Percentiles rank a stretch among this genome's conserved stretches.
phyloP scores from a whole-genome alignment of 2,329 filamentous ascomycete genomes.

The Fusarium chuoi region DNA sequence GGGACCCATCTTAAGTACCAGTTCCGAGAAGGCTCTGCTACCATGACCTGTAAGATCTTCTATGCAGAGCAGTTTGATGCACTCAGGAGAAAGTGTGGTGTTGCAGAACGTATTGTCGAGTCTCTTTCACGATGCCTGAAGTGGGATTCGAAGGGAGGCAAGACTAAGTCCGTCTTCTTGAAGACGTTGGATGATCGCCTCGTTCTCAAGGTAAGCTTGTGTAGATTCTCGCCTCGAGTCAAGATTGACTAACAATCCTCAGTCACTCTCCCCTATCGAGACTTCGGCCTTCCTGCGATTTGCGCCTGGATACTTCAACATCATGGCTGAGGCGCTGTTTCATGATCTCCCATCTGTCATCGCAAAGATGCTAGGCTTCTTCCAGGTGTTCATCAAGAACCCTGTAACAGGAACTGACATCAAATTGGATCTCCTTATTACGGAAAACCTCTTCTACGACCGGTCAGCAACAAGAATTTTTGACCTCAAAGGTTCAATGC shows the following conservation, averaged over 20 bases:
- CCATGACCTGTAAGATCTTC: conserved; percentile 98
- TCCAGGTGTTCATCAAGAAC: conserved; percentile 97
- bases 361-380: conserved; percentile 99
- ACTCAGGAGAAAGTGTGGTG: conserved; percentile 88
- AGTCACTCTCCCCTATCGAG: conserved; percentile 89
- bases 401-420: conserved; percentile 90
- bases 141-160: conserved; percentile 98
- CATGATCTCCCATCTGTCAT: conserved; percentile 96
- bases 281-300: conserved; percentile 95
- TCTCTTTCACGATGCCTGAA: conserved; percentile 95
- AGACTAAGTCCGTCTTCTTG: conserved; percentile 96
- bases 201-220: conserved; percentile 74
- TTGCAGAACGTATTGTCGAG: conserved; percentile 93
- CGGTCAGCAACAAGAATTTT: conserved; percentile 89
- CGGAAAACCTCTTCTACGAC: conserved; percentile 99
- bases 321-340: conserved; percentile 96
- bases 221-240: not conserved
- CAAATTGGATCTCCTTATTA: conserved; percentile 92
- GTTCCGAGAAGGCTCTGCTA: conserved; percentile 91
- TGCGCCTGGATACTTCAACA: conserved; percentile 95
- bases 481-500: conserved; percentile 97
- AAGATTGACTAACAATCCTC: conserved; percentile 43
- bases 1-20: conserved; percentile 97
- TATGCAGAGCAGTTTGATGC: conserved; percentile 99
- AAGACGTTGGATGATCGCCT: conserved; percentile 96